These are phyloP conservation scores for Colletotrichum phormii DNA, from an alignment of 2,329 filamentous ascomycete genomes.

Conservation along the genomic window DNA sequence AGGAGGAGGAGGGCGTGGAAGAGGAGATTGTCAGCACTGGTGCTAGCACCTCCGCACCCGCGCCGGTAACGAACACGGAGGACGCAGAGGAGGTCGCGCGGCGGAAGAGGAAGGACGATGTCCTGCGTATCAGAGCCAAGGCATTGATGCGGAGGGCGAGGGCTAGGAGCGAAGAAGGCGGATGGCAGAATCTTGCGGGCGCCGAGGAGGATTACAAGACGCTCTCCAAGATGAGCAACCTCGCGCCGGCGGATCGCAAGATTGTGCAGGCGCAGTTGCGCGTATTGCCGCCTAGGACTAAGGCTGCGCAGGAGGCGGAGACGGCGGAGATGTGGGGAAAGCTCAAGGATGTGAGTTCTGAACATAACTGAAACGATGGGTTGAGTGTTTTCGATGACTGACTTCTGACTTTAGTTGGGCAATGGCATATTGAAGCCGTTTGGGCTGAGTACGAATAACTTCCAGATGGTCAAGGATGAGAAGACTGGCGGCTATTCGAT, in stretches of 20 bases:
- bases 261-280: slow-evolving; percentile 75
- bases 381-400: slow-evolving; percentile 7
- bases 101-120: slow-evolving; percentile 66
- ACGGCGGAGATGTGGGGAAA: slow-evolving; percentile 99
- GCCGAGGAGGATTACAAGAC: slow-evolving; percentile 84
- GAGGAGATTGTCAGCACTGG: slow-evolving; percentile 71
- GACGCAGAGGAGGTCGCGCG: slow-evolving; percentile 43
- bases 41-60: slow-evolving; percentile 62
- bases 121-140: slow-evolving; percentile 83
- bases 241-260: slow-evolving; percentile 74
- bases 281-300: slow-evolving; percentile 74
- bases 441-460: slow-evolving; percentile 92
- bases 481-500: slow-evolving; percentile 93
- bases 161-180: slow-evolving; percentile 76
- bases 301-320: slow-evolving; percentile 85
- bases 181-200: slow-evolving; percentile 83
- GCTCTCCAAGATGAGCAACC: slow-evolving; percentile 68
- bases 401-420: slow-evolving; percentile 67
- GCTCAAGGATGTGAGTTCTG: slow-evolving; percentile 77
- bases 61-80: slow-evolving; percentile 39
- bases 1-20: slow-evolving; percentile 55
- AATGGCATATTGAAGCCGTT: slow-evolving; percentile 95
- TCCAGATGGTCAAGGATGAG: slow-evolving; percentile 92
- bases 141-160: slow-evolving; percentile 83
- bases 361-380: background rate